Conservation (phyloP, 192 early-diverging fungal species). For the Endogone sp. region DNA sequence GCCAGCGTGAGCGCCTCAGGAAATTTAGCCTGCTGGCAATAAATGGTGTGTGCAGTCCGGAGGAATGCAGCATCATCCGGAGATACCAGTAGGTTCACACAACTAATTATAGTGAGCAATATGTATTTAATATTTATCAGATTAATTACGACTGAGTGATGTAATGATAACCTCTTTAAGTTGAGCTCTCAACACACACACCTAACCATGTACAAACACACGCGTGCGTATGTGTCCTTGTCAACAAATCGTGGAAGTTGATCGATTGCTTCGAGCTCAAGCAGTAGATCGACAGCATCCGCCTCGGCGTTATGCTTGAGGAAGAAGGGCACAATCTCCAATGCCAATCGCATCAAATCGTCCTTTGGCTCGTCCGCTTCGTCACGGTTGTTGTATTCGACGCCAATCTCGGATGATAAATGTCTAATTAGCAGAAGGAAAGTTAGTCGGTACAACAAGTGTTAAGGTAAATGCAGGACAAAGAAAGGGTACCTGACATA, state of each 20-base stretch:
- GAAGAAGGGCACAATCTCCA: slow-evolving; percentile 92
- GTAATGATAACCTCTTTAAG: too few relatives aligned
- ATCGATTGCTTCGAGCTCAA: slow-evolving; percentile 85
- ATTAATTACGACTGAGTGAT: not conserved
- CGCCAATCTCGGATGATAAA: slow-evolving; percentile 85
- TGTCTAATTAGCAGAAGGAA: slow-evolving; percentile 60
- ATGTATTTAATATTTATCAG: not conserved
- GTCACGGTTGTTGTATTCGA: slow-evolving; percentile 66
- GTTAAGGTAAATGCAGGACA: too few relatives aligned
- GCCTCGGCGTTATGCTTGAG: slow-evolving; percentile 97
- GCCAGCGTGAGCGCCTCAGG: slow-evolving; percentile 84
- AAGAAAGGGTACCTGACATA: slow-evolving; percentile 76
- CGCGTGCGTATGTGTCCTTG: slow-evolving; percentile 89
- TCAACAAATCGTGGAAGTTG: slow-evolving; percentile 80
- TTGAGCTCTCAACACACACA: slow-evolving; percentile 25
- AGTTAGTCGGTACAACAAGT: slow-evolving; percentile 1
- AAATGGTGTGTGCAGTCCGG: slow-evolving; percentile 85
- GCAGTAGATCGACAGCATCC: slow-evolving; percentile 94
- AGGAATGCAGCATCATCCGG: slow-evolving; percentile 86
- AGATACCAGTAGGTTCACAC: slow-evolving; percentile 87
- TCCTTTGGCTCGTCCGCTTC: slow-evolving; percentile 64
- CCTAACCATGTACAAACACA: slow-evolving; percentile 94
- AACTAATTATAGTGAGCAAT: slow-evolving; percentile 39
- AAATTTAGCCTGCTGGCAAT: slow-evolving; percentile 76
- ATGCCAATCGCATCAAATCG: slow-evolving; percentile 66